A percentile compares a stretch with the other conserved stretches of the same genome.
Evolutionary conservation across 768 basidiomycete genomes (phyloP).

Genomic region (Thelephora aurantiotincta): DNA sequence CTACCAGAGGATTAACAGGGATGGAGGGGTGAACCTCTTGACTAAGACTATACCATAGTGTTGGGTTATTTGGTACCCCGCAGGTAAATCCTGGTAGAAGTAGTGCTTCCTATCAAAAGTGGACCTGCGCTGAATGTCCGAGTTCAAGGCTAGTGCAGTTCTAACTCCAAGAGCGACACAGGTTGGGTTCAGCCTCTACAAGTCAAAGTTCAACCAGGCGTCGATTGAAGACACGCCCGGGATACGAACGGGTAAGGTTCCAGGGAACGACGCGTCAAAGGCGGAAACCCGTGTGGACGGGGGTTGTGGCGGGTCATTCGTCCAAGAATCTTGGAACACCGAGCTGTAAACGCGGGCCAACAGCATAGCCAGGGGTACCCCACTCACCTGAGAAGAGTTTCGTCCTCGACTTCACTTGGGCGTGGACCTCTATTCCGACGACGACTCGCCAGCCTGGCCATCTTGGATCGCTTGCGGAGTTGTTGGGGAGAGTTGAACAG

Average conservation of each 20-base stretch:
- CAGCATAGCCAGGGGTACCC: background rate
- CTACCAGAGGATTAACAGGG: constrained; percentile 23
- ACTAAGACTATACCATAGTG: constrained; percentile 52
- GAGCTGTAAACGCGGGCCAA: background rate
- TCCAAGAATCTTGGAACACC: constrained; percentile 21
- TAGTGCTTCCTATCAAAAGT: constrained; percentile 97
- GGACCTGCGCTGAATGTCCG: constrained; percentile 51
- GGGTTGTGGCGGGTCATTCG: constrained; percentile 29
- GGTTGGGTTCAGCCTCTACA: constrained; percentile 43
- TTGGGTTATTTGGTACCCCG: constrained; percentile 96
- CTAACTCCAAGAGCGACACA: constrained; percentile 72
- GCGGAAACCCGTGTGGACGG: constrained; percentile 65
- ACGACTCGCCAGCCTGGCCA: constrained; percentile 87
- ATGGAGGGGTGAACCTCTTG: background rate
- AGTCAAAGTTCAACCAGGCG: constrained; percentile 3
- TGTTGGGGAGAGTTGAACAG: too few species aligned
- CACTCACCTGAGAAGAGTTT: constrained; percentile 78
- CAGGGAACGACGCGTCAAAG: constrained; percentile 87
- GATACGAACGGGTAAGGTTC: constrained; percentile 65
- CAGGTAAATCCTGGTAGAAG: constrained; percentile 89
- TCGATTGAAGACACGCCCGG: background rate
- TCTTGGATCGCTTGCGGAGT: constrained; percentile 16
- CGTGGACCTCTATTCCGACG: constrained; percentile 92
- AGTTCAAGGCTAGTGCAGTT: constrained; percentile 65
- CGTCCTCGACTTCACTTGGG: constrained; percentile 74